phyloP scores from a whole-genome alignment of 2,329 filamentous ascomycete species.

The Coniella vitis region DNA sequence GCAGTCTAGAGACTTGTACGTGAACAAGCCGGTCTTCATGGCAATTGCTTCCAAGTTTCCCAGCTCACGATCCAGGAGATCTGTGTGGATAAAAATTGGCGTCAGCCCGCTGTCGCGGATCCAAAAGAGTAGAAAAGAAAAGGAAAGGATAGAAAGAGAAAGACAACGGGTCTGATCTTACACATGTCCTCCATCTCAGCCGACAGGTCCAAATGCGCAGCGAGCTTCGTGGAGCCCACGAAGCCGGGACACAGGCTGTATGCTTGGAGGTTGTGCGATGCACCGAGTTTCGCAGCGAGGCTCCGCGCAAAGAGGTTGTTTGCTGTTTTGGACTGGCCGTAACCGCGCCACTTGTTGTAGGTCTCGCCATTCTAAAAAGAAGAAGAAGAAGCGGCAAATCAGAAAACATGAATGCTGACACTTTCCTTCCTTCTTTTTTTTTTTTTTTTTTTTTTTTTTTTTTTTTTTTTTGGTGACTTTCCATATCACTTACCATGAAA shows the following conservation, averaged over 20 bases:
- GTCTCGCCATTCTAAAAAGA: conserved; percentile 9
- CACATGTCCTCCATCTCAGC: neutral
- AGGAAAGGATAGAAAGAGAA: too few species aligned
- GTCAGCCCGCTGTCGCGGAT: neutral
- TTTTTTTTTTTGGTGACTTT: neutral
- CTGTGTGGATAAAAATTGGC: neutral
- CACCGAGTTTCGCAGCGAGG: conserved; percentile 5
- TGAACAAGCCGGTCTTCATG: neutral
- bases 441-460: too few species aligned
- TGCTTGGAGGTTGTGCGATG: neutral
- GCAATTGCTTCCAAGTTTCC: neutral
- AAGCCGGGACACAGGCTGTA: conserved; percentile 3
- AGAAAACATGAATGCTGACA: too few species aligned
- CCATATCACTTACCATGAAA: neutral
- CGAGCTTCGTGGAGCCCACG: neutral
- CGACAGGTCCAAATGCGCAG: neutral
- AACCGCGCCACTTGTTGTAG: conserved; percentile 4
- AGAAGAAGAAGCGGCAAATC: too few species aligned
- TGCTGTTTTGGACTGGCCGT: conserved; percentile 11
- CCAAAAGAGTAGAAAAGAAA: neutral
- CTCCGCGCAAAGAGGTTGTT: conserved; percentile 5
- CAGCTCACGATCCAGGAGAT: neutral
- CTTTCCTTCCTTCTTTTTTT: too few species aligned
- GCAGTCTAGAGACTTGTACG: neutral
- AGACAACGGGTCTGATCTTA: neutral